Conservation (phyloP, 2,329 filamentous ascomycete genomes). For the Colletotrichum agaves region DNA sequence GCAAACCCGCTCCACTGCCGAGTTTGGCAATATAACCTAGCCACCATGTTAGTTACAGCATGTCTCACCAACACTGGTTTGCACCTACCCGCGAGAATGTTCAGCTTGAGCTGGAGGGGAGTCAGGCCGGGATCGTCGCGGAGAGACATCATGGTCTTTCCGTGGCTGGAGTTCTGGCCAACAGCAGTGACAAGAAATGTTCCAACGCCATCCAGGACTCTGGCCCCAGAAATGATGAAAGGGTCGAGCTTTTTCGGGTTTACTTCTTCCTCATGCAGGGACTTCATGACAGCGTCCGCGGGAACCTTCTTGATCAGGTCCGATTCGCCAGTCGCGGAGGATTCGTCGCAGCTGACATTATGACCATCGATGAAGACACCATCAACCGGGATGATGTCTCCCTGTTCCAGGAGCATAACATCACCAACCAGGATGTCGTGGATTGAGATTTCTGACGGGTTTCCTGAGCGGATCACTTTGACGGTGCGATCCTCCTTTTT, state of each 20-base stretch:
- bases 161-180: conserved; percentile 39
- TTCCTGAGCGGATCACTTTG: conserved; percentile 80
- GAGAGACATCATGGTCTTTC: conserved; percentile 40
- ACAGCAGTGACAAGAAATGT: conserved; percentile 40
- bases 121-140: conserved; percentile 40
- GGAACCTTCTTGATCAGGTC: conserved; percentile 75
- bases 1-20: conserved; percentile 38
- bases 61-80: too few species aligned
- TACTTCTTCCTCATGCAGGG: conserved; percentile 60
- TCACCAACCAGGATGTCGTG: conserved; percentile 80
- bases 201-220: conserved; percentile 63
- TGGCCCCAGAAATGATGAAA: conserved; percentile 85
- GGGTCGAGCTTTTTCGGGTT: conserved; percentile 71
- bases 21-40: conserved; percentile 41
- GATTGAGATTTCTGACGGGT: conserved; percentile 74
- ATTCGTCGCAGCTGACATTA: conserved; percentile 73
- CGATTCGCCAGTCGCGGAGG: conserved; percentile 79
- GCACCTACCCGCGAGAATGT: conserved; percentile 39
- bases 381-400: conserved; percentile 77
- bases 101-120: conserved; percentile 40
- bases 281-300: conserved; percentile 67
- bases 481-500: conserved; percentile 82
- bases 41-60: background rate
- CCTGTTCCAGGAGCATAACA: conserved; percentile 78
- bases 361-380: conserved; percentile 71